Base-by-base conservation (phyloP, 73 alveolate species). In the Stentor coeruleus region DNA sequence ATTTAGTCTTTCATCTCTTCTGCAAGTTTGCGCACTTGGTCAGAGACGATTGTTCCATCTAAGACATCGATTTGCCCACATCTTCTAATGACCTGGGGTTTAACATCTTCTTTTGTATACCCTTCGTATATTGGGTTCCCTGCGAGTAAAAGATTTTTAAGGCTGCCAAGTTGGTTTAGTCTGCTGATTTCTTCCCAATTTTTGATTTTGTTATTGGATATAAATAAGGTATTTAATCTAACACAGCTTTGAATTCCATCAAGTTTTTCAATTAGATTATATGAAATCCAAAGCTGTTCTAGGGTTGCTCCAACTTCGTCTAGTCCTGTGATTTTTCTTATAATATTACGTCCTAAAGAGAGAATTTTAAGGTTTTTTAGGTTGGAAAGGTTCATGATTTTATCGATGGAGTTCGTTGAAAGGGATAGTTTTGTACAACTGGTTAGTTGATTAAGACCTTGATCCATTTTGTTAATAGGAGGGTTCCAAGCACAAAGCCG, bases 281-380 rank as follows among this genome's bases (percentile, higher is more conserved):
- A 96, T 58, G 99, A 93, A 85, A 97, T 88, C 99, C 99, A 97
- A 33, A 97, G 89, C 82, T 97, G 97, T 87, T 81, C 94, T 28
- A 97, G 91, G 3, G 99, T 96, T 58, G 91, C 88, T 40, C 99
- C 99, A 57, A 97, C 90, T 82, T 96, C 99, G 73, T 97, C 99
- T 2, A 97, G 91, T 2, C 99, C 99, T 86, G 97, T 86, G 39
- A 97, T 96, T 76, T 97, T 95, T 95, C 97, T 97, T 75, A 97
- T 97, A 84, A 90, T 76, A 87, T 97, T 97, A 82, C 99, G 89
- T 37, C 99, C 99, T 58, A 97, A 92, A 15, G 99, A 97, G 83
- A 97, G 90, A 38, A 97, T 95, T 93, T 96, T 91, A 31, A 92
- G 85, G 81, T 89, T 85, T 83, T 93, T 90, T 79, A 96, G 88